phyloP scores from a whole-genome alignment of 2,329 filamentous ascomycete species.

The Diatrype stigma region DNA sequence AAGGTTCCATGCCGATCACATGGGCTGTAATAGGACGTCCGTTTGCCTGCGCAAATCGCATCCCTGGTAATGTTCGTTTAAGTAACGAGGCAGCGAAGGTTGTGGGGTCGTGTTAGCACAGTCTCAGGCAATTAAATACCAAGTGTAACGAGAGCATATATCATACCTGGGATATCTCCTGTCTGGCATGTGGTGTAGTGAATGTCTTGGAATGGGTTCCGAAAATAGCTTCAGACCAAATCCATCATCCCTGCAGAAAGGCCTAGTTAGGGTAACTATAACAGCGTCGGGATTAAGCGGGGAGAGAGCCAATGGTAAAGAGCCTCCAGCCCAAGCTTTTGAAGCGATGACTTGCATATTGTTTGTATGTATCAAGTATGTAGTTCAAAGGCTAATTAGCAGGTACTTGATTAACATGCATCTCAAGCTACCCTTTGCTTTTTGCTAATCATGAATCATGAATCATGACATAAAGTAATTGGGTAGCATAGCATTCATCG shows the following conservation, averaged over 20 bases:
- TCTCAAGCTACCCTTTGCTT: neutral
- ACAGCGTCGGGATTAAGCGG: conserved; percentile 2
- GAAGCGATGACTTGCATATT: conserved; percentile 1
- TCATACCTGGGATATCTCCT: no score
- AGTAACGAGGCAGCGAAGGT: no score
- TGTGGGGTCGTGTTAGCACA: no score
- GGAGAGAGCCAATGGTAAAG: conserved; percentile 3
- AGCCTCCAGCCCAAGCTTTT: conserved; percentile 1
- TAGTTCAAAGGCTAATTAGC: neutral
- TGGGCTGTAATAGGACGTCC: no score
- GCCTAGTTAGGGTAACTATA: neutral
- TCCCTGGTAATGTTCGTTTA: no score
- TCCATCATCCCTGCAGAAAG: neutral
- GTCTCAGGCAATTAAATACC: no score
- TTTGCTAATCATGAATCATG: neutral
- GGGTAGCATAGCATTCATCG: no score
- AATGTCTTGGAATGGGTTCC: neutral
- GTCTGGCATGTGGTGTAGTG: no score
- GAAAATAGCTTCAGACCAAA: neutral
- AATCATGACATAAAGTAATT: neutral
- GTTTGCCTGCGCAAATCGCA: no score
- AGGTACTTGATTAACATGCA: neutral
- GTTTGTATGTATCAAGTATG: no score
- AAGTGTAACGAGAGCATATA: no score
- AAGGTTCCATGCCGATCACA: no score